Conservation (phyloP, 2,329 filamentous ascomycete species). For the Gaeumannomyces tritici region DNA sequence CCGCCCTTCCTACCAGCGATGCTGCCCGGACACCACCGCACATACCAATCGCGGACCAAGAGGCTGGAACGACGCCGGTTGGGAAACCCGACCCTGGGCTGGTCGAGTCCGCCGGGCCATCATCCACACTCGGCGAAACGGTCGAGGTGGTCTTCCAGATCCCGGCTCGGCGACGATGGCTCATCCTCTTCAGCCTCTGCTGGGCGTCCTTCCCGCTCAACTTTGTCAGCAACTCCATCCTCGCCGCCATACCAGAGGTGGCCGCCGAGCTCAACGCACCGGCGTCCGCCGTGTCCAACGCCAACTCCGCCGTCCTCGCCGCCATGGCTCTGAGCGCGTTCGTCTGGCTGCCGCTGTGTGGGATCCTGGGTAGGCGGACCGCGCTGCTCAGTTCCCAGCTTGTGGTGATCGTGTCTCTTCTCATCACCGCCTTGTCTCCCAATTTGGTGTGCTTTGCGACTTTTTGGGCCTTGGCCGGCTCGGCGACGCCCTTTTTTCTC, state of each 20-base stretch:
- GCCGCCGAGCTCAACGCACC: slow-evolving; percentile 55
- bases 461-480: slow-evolving; percentile 64
- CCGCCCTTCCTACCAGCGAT: neutral
- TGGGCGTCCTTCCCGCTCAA: neutral
- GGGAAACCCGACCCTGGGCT: neutral
- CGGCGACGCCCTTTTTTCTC: slow-evolving; percentile 66
- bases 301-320: slow-evolving; percentile 61
- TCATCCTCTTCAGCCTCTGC: slow-evolving; percentile 1
- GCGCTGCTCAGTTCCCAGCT: slow-evolving; percentile 33
- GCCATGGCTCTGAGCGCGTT: slow-evolving; percentile 57
- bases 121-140: neutral
- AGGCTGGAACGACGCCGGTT: neutral
- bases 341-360: slow-evolving; percentile 52
- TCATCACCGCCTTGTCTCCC: slow-evolving; percentile 63
- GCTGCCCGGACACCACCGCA: neutral
- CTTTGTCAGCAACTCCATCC: slow-evolving; percentile 51
- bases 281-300: slow-evolving; percentile 60
- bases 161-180: neutral
- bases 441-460: slow-evolving; percentile 64
- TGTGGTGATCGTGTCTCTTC: slow-evolving; percentile 59
- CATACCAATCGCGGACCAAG: neutral
- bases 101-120: neutral
- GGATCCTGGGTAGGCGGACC: slow-evolving; percentile 33
- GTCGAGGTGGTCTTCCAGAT: neutral
- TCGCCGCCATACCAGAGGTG: slow-evolving; percentile 67